Percentiles rank a stretch among this genome's conserved stretches.
These are phyloP conservation scores for Verticillium isaacii DNA, from an alignment of 2,329 filamentous ascomycete species.

Conservation along the genomic window DNA sequence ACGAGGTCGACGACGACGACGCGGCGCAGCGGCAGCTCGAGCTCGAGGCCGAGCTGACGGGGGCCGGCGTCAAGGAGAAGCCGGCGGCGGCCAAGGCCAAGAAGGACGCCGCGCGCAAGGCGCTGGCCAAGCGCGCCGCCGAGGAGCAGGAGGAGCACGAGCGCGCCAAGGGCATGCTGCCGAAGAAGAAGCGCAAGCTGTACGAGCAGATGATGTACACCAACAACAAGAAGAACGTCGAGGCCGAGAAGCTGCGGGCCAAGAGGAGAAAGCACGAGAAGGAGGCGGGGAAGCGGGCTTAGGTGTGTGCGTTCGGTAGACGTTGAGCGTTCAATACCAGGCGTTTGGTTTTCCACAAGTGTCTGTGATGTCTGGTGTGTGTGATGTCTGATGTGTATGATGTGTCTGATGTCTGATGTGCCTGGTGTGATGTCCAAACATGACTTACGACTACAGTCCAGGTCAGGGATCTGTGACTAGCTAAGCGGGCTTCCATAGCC, in stretches of 20 bases:
- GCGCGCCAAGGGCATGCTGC: conserved; percentile 95
- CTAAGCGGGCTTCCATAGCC: too few relatives aligned
- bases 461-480: too few relatives aligned
- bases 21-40: conserved; percentile 77
- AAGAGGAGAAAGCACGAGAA: conserved; percentile 92
- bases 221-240: conserved; percentile 86
- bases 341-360: conserved; percentile 1
- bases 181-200: conserved; percentile 94
- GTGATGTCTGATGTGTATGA: too few relatives aligned
- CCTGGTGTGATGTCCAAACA: too few relatives aligned
- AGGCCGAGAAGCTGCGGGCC: conserved; percentile 78
- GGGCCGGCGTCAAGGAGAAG: conserved; percentile 53
- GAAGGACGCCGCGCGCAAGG: conserved; percentile 67
- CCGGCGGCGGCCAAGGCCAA: conserved; percentile 51
- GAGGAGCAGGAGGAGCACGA: conserved; percentile 84
- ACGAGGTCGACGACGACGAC: conserved; percentile 48
- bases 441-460: too few relatives aligned
- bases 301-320: not conserved
- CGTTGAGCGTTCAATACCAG: conserved; percentile 4
- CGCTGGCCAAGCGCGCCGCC: conserved; percentile 64
- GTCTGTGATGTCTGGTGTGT: not conserved
- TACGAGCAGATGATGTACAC: conserved; percentile 97
- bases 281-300: conserved; percentile 35
- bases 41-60: conserved; percentile 85
- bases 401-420: too few relatives aligned